Percentiles rank a stretch among this genome's conserved stretches.
Evolutionary conservation across 2,329 filamentous ascomycete genomes (phyloP).

Genomic region (Fonsecaea erecta): DNA sequence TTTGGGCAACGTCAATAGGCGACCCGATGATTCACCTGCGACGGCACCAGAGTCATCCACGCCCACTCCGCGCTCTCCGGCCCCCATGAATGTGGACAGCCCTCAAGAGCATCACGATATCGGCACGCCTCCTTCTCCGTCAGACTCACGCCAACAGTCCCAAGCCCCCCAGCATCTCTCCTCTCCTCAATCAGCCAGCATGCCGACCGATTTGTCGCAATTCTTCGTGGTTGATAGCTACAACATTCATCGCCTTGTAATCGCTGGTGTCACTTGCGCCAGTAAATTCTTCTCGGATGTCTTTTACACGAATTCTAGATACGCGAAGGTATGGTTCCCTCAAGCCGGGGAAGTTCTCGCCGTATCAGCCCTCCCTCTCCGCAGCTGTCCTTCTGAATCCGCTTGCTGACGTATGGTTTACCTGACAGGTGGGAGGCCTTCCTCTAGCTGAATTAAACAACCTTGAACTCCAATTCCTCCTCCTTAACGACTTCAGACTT

Average conservation of each 20-base stretch:
- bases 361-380: neutral
- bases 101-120: slow-evolving; percentile 32
- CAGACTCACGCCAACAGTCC: neutral
- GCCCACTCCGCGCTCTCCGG: slow-evolving; percentile 28
- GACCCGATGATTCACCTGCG: slow-evolving; percentile 28
- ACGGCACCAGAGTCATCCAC: slow-evolving; percentile 32
- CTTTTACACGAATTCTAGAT: slow-evolving; percentile 98
- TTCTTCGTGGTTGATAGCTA: slow-evolving; percentile 98
- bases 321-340: slow-evolving; percentile 76
- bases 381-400: neutral
- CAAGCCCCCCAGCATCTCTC: slow-evolving; percentile 3
- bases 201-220: slow-evolving; percentile 52
- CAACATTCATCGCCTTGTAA: slow-evolving; percentile 96
- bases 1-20: slow-evolving; percentile 61
- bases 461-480: slow-evolving; percentile 90
- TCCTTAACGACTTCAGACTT: slow-evolving; percentile 94
- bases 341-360: slow-evolving; percentile 39
- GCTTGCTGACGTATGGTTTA: slow-evolving; percentile 29
- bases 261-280: slow-evolving; percentile 94
- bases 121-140: slow-evolving; percentile 13
- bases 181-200: slow-evolving; percentile 12
- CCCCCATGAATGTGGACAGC: slow-evolving; percentile 31
- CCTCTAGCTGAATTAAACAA: slow-evolving; percentile 93
- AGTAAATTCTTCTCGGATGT: slow-evolving; percentile 99
- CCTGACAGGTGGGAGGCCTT: slow-evolving; percentile 80